A percentile compares a stretch with the other conserved stretches of the same genome.
phyloP scores from a whole-genome alignment of 2,329 filamentous ascomycete species.

The Pyrenophora seminiperda region DNA sequence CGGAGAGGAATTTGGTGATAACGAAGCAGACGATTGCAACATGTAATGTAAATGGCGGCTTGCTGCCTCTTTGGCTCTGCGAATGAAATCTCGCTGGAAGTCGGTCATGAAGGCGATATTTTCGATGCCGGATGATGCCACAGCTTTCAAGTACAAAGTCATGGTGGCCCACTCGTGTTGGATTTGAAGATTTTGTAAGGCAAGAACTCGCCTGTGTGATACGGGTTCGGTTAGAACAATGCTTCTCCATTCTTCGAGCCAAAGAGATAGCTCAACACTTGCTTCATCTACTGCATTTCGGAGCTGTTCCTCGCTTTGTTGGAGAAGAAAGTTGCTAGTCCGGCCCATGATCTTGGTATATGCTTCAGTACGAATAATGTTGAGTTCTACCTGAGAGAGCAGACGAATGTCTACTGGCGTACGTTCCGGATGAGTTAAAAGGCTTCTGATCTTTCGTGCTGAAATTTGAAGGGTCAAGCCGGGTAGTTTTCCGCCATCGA shows the following conservation, averaged over 20 bases:
- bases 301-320: slow-evolving; percentile 27
- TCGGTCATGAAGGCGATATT: slow-evolving; percentile 59
- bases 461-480: slow-evolving; percentile 46
- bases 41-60: slow-evolving; percentile 58
- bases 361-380: slow-evolving; percentile 46
- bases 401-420: slow-evolving; percentile 58
- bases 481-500: slow-evolving; percentile 54
- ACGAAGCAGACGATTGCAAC: slow-evolving; percentile 35
- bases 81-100: slow-evolving; percentile 54
- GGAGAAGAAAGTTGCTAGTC: slow-evolving; percentile 8
- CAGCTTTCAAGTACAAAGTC: slow-evolving; percentile 58
- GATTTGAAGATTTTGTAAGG: slow-evolving; percentile 55
- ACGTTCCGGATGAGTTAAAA: slow-evolving; percentile 52
- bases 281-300: slow-evolving; percentile 29
- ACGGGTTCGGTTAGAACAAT: slow-evolving; percentile 29
- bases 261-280: slow-evolving; percentile 36
- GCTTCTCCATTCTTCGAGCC: slow-evolving; percentile 51
- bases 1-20: slow-evolving; percentile 25
- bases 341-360: slow-evolving; percentile 30
- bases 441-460: slow-evolving; percentile 52
- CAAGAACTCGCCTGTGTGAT: slow-evolving; percentile 23
- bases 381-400: slow-evolving; percentile 59
- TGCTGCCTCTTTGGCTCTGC: slow-evolving; percentile 58
- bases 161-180: slow-evolving; percentile 61
- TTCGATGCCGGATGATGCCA: slow-evolving; percentile 56